Conservation (phyloP, 2,329 filamentous ascomycete genomes). For the Arthrocladium fulminans region DNA sequence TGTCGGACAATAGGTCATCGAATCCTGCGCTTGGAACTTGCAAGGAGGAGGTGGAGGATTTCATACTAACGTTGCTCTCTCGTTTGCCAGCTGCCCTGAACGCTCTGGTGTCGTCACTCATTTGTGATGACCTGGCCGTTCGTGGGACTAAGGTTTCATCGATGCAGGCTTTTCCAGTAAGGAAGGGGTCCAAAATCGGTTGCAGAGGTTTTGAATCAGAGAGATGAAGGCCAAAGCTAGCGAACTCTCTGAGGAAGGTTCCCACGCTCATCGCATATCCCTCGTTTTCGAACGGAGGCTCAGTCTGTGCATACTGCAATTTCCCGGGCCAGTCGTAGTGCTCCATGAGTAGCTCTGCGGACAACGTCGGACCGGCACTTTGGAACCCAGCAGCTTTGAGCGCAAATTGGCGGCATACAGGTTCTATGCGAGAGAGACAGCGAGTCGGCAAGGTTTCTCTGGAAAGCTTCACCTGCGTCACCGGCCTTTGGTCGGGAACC, state of each 20-base stretch:
- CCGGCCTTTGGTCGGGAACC: background rate
- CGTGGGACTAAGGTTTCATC: background rate
- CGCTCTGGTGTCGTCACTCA: background rate
- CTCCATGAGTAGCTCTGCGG: background rate
- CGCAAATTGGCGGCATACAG: background rate
- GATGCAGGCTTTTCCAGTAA: background rate
- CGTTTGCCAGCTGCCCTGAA: background rate
- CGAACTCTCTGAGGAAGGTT: background rate
- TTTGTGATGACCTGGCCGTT: background rate
- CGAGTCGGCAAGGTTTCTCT: background rate
- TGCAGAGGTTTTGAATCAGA: background rate
- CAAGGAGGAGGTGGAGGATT: background rate
- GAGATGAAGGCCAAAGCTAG: background rate
- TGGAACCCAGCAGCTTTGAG: background rate
- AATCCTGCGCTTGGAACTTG: background rate
- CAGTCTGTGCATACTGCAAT: background rate
- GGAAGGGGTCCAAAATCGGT: background rate
- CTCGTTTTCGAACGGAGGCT: background rate
- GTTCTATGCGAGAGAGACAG: background rate
- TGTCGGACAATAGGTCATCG: background rate
- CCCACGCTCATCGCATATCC: background rate
- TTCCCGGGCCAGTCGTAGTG: background rate
- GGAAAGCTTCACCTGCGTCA: too few relatives aligned
- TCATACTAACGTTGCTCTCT: background rate
- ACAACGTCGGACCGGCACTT: background rate